Conservation (phyloP, 495 filamentous ascomycete species). For the Neurospora sp. region DNA sequence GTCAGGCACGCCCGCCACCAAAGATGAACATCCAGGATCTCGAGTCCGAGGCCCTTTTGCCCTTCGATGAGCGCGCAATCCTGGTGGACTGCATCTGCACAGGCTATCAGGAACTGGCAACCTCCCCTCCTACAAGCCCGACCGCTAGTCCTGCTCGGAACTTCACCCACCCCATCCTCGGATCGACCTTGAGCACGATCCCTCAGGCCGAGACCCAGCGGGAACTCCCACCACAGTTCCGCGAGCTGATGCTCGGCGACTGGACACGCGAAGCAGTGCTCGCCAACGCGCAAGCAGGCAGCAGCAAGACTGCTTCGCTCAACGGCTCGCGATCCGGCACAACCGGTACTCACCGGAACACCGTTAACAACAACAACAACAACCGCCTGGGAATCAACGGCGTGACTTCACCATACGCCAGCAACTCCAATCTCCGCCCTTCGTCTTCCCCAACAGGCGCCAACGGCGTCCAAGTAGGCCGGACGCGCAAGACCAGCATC, state of each 20-base stretch:
- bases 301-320: conserved; percentile 58
- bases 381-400: conserved; percentile 49
- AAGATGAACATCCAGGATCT: conserved; percentile 39
- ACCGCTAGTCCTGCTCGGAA: conserved; percentile 59
- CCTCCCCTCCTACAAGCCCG: conserved; percentile 57
- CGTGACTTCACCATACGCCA: conserved; percentile 27
- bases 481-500: conserved; percentile 31
- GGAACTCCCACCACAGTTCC: conserved; percentile 41
- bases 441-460: conserved; percentile 24
- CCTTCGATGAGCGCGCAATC: conserved; percentile 54
- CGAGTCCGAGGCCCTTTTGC: conserved; percentile 48
- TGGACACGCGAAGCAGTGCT: conserved; percentile 71
- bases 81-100: conserved; percentile 64
- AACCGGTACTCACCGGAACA: conserved; percentile 37
- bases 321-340: conserved; percentile 61
- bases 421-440: conserved; percentile 32
- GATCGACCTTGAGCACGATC: conserved; percentile 29
- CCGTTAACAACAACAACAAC: not conserved
- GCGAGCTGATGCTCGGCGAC: conserved; percentile 55
- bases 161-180: conserved; percentile 51
- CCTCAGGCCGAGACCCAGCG: conserved; percentile 23
- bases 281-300: conserved; percentile 54
- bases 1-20: conserved; percentile 32
- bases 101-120: conserved; percentile 48
- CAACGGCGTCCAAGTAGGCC: conserved; percentile 8